Conservation (phyloP, 306 rosid species). For the Trichosanthes truncata region DNA sequence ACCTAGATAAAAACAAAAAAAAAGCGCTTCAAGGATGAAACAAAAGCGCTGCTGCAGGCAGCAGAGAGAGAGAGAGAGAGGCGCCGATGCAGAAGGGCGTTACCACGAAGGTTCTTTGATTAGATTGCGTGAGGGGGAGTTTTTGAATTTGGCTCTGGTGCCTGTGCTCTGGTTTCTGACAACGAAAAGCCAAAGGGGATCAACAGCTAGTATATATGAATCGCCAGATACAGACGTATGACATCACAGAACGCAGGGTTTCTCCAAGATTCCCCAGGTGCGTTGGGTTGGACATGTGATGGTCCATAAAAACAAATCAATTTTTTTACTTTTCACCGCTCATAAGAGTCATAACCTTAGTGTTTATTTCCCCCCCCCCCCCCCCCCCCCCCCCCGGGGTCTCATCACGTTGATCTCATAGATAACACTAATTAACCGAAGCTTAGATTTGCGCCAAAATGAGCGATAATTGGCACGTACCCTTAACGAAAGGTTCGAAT, state of each 20-base stretch:
- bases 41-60: not conserved
- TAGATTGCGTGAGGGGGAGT: slow-evolving; percentile 13
- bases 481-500: no score
- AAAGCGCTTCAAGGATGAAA: not conserved
- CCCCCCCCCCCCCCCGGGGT: no score
- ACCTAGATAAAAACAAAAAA: not conserved
- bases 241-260: slow-evolving; percentile 11
- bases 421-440: not conserved
- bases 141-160: not conserved
- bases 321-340: not conserved
- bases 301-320: not conserved
- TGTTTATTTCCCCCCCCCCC: no score
- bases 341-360: not conserved
- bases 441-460: no score
- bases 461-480: no score
- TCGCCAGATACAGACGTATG: slow-evolving; percentile 3
- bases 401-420: not conserved
- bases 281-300: slow-evolving; percentile 13
- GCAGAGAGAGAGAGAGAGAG: not conserved
- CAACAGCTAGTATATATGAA: not conserved
- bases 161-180: not conserved
- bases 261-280: slow-evolving; percentile 16
- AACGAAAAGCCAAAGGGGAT: not conserved
- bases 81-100: slow-evolving; percentile 10
- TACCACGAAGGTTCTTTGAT: slow-evolving; percentile 15